Evolutionary conservation across 2,329 filamentous ascomycete genomes (phyloP).

Genomic region (Rhinocladiella mackenziei): DNA sequence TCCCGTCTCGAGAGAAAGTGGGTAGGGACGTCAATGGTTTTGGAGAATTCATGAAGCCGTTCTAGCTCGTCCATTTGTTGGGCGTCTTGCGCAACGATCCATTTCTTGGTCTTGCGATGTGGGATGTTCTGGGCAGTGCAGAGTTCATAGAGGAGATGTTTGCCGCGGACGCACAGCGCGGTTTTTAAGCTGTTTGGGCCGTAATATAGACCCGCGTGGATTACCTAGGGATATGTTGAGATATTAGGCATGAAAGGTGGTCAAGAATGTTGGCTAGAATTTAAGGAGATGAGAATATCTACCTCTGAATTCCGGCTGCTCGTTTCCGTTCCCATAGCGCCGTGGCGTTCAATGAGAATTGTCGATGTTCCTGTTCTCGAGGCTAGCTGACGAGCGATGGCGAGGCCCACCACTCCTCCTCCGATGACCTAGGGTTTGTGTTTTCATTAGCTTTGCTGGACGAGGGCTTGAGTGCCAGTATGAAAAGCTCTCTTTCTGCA

Average conservation of each 20-base stretch:
- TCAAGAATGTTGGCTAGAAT: background rate
- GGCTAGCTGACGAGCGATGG: slow-evolving; percentile 70
- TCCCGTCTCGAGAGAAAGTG: slow-evolving; percentile 64
- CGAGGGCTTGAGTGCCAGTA: background rate
- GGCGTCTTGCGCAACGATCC: slow-evolving; percentile 84
- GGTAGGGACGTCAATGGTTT: slow-evolving; percentile 60
- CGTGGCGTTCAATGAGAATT: slow-evolving; percentile 76
- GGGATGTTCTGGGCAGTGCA: slow-evolving; percentile 65
- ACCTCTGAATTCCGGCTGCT: slow-evolving; percentile 86
- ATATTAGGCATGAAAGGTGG: background rate
- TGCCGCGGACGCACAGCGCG: slow-evolving; percentile 72
- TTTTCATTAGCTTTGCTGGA: too few species aligned
- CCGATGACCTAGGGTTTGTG: slow-evolving; percentile 61
- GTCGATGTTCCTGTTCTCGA: slow-evolving; percentile 58
- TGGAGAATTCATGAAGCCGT: slow-evolving; percentile 52
- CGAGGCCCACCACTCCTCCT: slow-evolving; percentile 72
- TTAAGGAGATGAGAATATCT: background rate
- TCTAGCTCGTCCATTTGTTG: slow-evolving; percentile 60
- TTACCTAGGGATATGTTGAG: slow-evolving; percentile 55
- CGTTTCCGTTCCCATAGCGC: slow-evolving; percentile 74
- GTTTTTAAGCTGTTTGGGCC: slow-evolving; percentile 73
- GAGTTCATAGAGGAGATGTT: slow-evolving; percentile 71
- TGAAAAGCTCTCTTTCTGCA: background rate
- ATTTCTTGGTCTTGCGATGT: slow-evolving; percentile 77
- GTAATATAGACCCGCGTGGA: slow-evolving; percentile 94